Evolutionary conservation across 192 early-diverging fungal species (phyloP).

Genomic region (Podila minutissima): DNA sequence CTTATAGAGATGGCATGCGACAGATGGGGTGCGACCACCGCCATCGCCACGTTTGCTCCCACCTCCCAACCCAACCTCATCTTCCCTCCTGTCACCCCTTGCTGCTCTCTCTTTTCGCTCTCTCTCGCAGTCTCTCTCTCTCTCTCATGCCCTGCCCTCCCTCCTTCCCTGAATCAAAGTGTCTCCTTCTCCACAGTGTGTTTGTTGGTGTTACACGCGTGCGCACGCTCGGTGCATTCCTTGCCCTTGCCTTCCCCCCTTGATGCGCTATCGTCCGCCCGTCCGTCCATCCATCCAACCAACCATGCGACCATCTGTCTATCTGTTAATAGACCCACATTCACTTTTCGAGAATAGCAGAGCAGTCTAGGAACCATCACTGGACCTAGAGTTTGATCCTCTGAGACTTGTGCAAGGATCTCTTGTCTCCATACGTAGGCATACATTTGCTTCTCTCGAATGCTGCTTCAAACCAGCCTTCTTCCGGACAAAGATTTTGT

Average conservation of each 20-base stretch:
- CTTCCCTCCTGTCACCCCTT: not conserved
- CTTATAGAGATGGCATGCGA: no score
- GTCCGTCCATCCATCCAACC: not conserved
- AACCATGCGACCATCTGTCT: not conserved
- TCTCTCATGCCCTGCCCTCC: not conserved
- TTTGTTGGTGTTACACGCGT: no score
- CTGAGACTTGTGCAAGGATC: no score
- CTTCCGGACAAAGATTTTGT: not conserved
- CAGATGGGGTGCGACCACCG: no score
- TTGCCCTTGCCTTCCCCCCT: not conserved
- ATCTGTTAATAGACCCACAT: not conserved
- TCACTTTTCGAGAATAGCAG: not conserved
- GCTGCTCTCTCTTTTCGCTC: not conserved
- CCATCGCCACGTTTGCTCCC: conserved; percentile 1
- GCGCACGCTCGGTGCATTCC: no score
- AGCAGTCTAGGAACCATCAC: not conserved
- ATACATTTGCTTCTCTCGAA: no score
- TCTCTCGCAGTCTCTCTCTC: not conserved
- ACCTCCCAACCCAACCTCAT: not conserved
- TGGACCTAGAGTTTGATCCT: not conserved
- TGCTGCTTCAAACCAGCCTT: no score
- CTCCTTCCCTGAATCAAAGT: no score
- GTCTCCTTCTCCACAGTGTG: no score
- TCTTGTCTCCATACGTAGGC: no score
- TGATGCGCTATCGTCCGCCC: not conserved